Conservation (phyloP, 306 rosid species). For the Fragaria vesca region DNA sequence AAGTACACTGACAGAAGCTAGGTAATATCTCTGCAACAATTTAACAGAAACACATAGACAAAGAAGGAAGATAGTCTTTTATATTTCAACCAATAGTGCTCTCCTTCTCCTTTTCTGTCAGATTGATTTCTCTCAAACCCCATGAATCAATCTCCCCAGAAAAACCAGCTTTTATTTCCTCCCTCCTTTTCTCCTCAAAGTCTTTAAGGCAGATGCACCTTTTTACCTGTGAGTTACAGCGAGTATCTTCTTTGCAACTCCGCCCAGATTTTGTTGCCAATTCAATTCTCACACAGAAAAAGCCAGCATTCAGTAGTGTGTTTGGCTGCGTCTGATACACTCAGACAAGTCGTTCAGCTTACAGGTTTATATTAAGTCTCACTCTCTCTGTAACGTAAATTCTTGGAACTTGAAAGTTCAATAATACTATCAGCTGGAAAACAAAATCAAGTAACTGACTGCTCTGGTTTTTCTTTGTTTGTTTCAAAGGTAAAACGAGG, state of each 20-base stretch:
- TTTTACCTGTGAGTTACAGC: constrained; percentile 20
- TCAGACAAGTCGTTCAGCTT: background rate
- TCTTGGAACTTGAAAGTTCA: constrained; percentile 11
- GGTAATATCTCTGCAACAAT: constrained; percentile 1
- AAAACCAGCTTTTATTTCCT: background rate
- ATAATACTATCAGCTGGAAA: background rate
- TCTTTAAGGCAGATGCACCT: background rate
- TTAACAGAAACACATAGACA: constrained; percentile 3
- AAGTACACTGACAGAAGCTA: background rate
- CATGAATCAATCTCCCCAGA: constrained; percentile 23
- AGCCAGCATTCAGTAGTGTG: background rate
- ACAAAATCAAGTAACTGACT: background rate
- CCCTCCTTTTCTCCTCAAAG: background rate
- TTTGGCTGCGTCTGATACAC: constrained; percentile 17
- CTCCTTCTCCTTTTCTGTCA: constrained; percentile 34
- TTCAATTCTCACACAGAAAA: background rate
- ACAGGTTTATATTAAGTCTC: constrained; percentile 7
- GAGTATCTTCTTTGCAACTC: constrained; percentile 18
- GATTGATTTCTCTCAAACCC: constrained; percentile 31
- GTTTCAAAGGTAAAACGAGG: constrained; percentile 20
- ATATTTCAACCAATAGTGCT: background rate
- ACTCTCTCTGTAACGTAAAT: constrained; percentile 2
- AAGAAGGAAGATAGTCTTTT: background rate
- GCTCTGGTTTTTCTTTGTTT: constrained; percentile 20
- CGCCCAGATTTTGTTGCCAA: background rate